Percentiles rank a stretch among this genome's conserved stretches.
Evolutionary conservation across 164 flowering plant species (phyloP).

Genomic region (Piper betle): DNA sequence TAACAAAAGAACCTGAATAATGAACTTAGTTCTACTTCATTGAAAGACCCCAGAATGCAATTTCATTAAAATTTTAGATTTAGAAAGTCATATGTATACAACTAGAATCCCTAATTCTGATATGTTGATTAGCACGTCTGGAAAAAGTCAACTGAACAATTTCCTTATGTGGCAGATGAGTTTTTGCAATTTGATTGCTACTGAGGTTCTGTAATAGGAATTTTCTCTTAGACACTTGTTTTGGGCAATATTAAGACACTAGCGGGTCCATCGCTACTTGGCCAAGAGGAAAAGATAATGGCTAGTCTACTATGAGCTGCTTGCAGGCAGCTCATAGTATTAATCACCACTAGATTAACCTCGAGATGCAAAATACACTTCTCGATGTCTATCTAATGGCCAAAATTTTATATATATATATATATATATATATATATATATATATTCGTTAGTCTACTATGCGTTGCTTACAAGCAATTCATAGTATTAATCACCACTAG

Average conservation of each 20-base stretch:
- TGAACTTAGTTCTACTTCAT: not conserved
- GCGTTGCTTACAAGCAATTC: too few relatives aligned
- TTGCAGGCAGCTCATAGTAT: too few relatives aligned
- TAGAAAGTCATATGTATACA: conserved; percentile 34
- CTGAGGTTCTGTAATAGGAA: conserved; percentile 35
- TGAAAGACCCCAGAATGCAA: not conserved
- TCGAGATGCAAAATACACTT: too few relatives aligned
- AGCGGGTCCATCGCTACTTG: conserved; percentile 19
- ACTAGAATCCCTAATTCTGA: conserved; percentile 34
- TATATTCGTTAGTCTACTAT: too few relatives aligned
- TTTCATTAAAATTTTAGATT: conserved; percentile 12
- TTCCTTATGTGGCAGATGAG: conserved; percentile 42
- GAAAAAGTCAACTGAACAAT: conserved; percentile 36
- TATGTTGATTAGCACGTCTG: conserved; percentile 32
- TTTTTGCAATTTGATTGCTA: conserved; percentile 17
- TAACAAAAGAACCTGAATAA: not conserved
- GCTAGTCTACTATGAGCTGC: too few relatives aligned
- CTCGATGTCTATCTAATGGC: too few relatives aligned
- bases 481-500: too few relatives aligned
- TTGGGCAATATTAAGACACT: conserved; percentile 31
- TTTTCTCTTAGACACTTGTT: conserved; percentile 28
- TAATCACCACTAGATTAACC: too few relatives aligned
- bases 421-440: too few relatives aligned
- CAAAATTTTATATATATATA: too few relatives aligned
- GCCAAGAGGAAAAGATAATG: conserved; percentile 11